A percentile compares a stretch with the other conserved stretches of the same genome.
These are phyloP conservation scores for Bolboschoenus planiculmis DNA, from an alignment of 176 grass and related monocot genomes.

Conservation along the genomic window DNA sequence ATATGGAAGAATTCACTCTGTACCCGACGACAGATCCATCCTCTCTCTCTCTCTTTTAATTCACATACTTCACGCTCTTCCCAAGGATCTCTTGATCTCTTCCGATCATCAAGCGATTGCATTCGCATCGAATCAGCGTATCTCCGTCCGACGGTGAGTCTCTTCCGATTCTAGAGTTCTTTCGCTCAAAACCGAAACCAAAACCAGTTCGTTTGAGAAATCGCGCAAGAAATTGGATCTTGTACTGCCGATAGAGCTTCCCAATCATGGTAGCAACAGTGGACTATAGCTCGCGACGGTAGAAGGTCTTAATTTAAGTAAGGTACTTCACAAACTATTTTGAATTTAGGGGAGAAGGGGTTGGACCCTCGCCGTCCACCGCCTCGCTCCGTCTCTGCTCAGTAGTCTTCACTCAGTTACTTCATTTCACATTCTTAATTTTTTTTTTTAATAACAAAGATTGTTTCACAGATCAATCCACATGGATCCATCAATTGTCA, in stretches of 20 bases:
- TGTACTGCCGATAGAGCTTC: not conserved
- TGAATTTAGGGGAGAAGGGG: not conserved
- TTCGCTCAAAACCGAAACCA: not conserved
- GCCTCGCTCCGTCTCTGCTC: too few relatives aligned
- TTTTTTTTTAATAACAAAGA: not conserved
- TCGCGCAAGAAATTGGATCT: not conserved
- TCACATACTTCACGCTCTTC: not conserved
- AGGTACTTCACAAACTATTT: not conserved
- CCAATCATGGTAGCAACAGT: not conserved
- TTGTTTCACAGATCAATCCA: not conserved
- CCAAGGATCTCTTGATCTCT: not conserved
- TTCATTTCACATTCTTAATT: too few relatives aligned
- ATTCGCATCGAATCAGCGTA: not conserved
- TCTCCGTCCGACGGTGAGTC: not conserved
- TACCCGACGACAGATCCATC: too few relatives aligned
- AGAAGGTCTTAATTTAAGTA: not conserved
- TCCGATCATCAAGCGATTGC: not conserved
- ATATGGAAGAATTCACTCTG: too few relatives aligned
- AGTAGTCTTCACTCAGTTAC: not conserved
- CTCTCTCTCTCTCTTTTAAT: too few relatives aligned
- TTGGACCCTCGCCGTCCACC: too few relatives aligned
- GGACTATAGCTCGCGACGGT: not conserved
- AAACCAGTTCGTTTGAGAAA: not conserved
- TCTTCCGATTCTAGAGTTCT: not conserved
- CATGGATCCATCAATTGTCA: constrained; percentile 92